phyloP scores from a whole-genome alignment of 2,329 filamentous ascomycete genomes.

The Xenosphaeropsis pyriputrescens region DNA sequence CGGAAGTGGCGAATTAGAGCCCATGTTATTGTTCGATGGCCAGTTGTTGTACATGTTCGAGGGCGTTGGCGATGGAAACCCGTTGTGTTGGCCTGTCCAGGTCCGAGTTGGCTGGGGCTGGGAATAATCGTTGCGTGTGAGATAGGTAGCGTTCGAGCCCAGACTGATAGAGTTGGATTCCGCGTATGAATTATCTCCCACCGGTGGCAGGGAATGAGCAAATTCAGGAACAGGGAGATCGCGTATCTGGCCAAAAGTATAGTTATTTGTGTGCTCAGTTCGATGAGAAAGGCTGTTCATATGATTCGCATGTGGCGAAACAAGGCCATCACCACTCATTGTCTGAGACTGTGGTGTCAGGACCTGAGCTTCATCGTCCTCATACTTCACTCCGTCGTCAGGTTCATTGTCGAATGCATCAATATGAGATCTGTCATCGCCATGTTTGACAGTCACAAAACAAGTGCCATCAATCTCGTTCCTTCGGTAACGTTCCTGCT shows the following conservation, averaged over 20 bases:
- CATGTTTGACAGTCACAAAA: constrained; percentile 1
- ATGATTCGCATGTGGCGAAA: constrained; percentile 8
- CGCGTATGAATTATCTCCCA: constrained; percentile 4
- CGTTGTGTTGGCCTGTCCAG: constrained; percentile 4
- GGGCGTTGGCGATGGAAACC: constrained; percentile 2
- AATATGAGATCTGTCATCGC: background rate
- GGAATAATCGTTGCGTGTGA: constrained; percentile 5
- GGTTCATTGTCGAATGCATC: constrained; percentile 4
- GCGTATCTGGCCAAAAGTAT: background rate
- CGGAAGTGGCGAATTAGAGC: constrained; percentile 1
- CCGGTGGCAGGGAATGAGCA: background rate
- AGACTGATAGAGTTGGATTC: constrained; percentile 7
- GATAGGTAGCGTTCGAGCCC: constrained; percentile 2
- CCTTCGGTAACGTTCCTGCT: constrained; percentile 38
- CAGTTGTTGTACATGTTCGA: constrained; percentile 5
- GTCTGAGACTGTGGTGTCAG: constrained; percentile 1
- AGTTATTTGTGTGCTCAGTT: background rate
- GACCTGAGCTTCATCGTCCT: constrained; percentile 8
- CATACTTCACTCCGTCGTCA: constrained; percentile 6
- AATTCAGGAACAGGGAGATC: background rate
- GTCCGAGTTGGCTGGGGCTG: constrained; percentile 4
- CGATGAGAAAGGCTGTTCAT: constrained; percentile 4
- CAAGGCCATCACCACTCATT: constrained; percentile 8
- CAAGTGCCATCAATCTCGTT: constrained; percentile 35
- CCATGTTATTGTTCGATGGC: constrained; percentile 5